phyloP scores from a whole-genome alignment of 306 rosid genomes.

The Arachis hypogaea region DNA sequence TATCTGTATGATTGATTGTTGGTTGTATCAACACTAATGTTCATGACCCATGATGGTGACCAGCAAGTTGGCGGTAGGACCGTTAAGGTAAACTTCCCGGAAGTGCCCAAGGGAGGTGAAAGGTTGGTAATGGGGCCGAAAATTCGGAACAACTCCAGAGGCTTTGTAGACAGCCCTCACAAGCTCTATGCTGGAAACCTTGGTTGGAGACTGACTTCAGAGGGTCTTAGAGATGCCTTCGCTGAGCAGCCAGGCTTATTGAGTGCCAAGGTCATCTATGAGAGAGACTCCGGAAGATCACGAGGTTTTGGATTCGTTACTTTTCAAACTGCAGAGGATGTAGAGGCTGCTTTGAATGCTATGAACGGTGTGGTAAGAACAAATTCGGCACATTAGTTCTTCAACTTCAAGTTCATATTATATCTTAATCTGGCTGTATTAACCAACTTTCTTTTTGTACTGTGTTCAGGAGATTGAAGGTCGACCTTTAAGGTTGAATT shows the following conservation, averaged over 20 bases:
- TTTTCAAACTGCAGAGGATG: slow-evolving; percentile 72
- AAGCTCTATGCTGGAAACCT: slow-evolving; percentile 94
- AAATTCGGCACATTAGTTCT: slow-evolving; percentile 21
- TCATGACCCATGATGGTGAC: slow-evolving; percentile 38
- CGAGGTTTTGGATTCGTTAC: slow-evolving; percentile 88
- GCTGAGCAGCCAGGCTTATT: slow-evolving; percentile 74
- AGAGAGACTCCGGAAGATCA: slow-evolving; percentile 75
- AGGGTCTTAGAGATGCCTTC: slow-evolving; percentile 78
- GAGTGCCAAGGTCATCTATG: slow-evolving; percentile 86
- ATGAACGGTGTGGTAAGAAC: slow-evolving; percentile 90
- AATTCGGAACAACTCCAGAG: slow-evolving; percentile 54
- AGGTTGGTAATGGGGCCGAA: slow-evolving; percentile 73
- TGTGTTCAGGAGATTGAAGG: slow-evolving; percentile 77
- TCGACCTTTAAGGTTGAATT: slow-evolving; percentile 69
- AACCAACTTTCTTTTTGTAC: slow-evolving; percentile 13
- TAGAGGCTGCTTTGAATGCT: slow-evolving; percentile 57
- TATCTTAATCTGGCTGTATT: slow-evolving; percentile 2
- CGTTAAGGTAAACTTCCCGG: slow-evolving; percentile 84
- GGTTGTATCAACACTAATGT: slow-evolving; percentile 6
- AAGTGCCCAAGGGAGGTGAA: slow-evolving; percentile 94
- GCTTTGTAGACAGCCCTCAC: slow-evolving; percentile 82
- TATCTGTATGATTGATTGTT: neutral
- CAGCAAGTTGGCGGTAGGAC: slow-evolving; percentile 91
- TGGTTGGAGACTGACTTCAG: slow-evolving; percentile 78
- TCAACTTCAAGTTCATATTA: neutral